Conservation (phyloP, 176 grass and related monocot species). For the Musa beccarii region DNA sequence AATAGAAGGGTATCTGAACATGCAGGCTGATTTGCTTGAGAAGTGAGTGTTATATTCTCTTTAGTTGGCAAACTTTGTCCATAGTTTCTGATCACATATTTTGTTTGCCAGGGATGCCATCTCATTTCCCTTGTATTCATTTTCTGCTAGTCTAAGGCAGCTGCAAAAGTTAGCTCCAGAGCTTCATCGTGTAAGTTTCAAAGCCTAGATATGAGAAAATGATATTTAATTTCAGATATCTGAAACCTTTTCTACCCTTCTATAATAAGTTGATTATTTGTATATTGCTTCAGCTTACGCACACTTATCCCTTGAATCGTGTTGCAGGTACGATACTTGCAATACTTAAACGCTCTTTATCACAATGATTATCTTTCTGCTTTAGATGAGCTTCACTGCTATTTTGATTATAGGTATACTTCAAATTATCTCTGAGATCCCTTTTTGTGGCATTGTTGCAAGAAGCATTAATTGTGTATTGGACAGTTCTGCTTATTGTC, state of each 20-base stretch:
- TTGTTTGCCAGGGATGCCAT: conserved; percentile 51
- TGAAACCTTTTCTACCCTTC: conserved; percentile 14
- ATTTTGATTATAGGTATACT: conserved; percentile 82
- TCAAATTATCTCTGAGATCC: neutral
- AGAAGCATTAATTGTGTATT: neutral
- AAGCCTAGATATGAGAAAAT: conserved; percentile 1
- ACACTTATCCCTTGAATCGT: conserved; percentile 17
- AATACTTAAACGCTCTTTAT: conserved; percentile 77
- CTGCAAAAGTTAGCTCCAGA: conserved; percentile 73
- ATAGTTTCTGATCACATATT: conserved; percentile 6
- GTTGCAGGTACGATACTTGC: conserved; percentile 77
- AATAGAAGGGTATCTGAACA: conserved; percentile 89
- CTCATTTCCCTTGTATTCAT: conserved; percentile 83
- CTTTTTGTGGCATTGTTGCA: neutral
- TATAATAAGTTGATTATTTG: neutral
- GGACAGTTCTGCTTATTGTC: neutral
- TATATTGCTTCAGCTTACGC: conserved; percentile 4
- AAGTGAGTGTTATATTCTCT: conserved; percentile 45
- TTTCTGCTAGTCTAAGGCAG: conserved; percentile 60
- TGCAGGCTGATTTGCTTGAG: conserved; percentile 85
- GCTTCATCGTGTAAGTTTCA: conserved; percentile 83
- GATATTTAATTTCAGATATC: conserved; percentile 15
- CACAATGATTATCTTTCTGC: conserved; percentile 83
- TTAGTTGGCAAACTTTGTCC: conserved; percentile 14
- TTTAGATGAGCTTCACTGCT: conserved; percentile 79